Conservation (phyloP, 495 filamentous ascomycete species). For the Penicillium desertorum region DNA sequence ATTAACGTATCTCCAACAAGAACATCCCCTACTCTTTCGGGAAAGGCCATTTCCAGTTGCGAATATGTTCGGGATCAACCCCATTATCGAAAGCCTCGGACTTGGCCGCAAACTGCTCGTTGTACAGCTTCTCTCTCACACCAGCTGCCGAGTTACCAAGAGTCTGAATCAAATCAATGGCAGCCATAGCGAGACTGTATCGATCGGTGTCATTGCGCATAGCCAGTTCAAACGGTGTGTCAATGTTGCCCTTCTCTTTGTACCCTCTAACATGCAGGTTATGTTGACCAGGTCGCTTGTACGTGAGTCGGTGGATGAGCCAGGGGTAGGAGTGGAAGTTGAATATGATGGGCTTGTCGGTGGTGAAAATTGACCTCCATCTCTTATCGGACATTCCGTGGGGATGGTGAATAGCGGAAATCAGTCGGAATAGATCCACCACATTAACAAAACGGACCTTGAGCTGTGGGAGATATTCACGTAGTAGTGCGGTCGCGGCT, state of each 20-base stretch:
- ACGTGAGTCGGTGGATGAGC: constrained; percentile 69
- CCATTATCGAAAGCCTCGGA: constrained; percentile 63
- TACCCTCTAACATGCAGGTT: constrained; percentile 72
- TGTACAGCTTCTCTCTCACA: constrained; percentile 59
- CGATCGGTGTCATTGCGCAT: constrained; percentile 70
- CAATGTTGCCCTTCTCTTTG: constrained; percentile 76
- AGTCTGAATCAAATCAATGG: constrained; percentile 60
- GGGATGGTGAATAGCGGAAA: constrained; percentile 61
- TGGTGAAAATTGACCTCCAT: constrained; percentile 65
- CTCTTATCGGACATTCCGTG: constrained; percentile 63
- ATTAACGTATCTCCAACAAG: no score
- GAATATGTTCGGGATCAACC: constrained; percentile 63
- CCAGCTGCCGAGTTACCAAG: constrained; percentile 57
- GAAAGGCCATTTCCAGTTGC: constrained; percentile 63
- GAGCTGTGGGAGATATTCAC: constrained; percentile 61
- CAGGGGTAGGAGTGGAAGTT: constrained; percentile 80
- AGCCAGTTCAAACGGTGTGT: constrained; percentile 70
- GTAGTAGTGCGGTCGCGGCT: constrained; percentile 64
- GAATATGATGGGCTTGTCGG: constrained; percentile 68
- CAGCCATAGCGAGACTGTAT: constrained; percentile 69
- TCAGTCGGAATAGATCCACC: constrained; percentile 73
- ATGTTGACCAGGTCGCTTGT: constrained; percentile 61
- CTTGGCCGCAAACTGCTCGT: constrained; percentile 56
- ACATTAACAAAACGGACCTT: constrained; percentile 75
- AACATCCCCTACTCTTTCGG: constrained; percentile 6